A percentile compares a stretch with the other conserved stretches of the same genome.
Evolutionary conservation across 1,284 basidiomycete species (phyloP).

Genomic region (Rhodotorula sp.): DNA sequence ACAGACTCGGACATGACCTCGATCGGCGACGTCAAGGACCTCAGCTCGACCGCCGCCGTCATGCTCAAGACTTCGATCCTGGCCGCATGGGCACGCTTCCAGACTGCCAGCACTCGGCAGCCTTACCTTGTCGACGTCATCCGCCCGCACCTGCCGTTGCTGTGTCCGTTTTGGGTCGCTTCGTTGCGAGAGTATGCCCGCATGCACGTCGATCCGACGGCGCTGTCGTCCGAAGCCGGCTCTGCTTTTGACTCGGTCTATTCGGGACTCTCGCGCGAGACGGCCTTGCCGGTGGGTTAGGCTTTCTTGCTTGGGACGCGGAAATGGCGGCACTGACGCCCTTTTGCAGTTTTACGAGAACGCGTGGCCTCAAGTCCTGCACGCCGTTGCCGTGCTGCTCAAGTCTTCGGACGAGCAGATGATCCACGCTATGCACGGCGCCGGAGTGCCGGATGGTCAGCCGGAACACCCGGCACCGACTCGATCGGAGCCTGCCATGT

Average conservation of each 20-base stretch:
- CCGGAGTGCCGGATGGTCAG: slow-evolving; percentile 51
- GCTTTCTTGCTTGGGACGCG: slow-evolving; percentile 7
- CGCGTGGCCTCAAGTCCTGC: slow-evolving; percentile 79
- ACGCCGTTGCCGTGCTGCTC: slow-evolving; percentile 82
- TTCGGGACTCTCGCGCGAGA: slow-evolving; percentile 82
- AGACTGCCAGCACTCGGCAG: slow-evolving; percentile 73
- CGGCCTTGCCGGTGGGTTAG: slow-evolving; percentile 74
- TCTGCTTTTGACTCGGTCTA: slow-evolving; percentile 70
- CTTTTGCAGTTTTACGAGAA: slow-evolving; percentile 76
- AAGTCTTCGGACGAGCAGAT: slow-evolving; percentile 67
- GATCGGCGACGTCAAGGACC: slow-evolving; percentile 80
- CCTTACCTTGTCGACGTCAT: slow-evolving; percentile 78
- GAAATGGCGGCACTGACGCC: neutral
- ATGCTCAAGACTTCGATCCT: slow-evolving; percentile 93
- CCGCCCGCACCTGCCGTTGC: slow-evolving; percentile 70
- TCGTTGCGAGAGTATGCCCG: slow-evolving; percentile 88
- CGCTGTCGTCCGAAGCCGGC: slow-evolving; percentile 55
- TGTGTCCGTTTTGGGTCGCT: slow-evolving; percentile 85
- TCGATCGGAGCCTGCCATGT: slow-evolving; percentile 64
- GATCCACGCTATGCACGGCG: slow-evolving; percentile 77
- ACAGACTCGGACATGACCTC: slow-evolving; percentile 77
- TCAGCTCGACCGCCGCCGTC: slow-evolving; percentile 89
- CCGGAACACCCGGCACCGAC: slow-evolving; percentile 13
- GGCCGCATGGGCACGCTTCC: slow-evolving; percentile 92
- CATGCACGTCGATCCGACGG: slow-evolving; percentile 83